Percentiles rank a stretch among this genome's conserved stretches.
Conservation (phyloP, 1,139 yeast genomes). For the Taphrina deformans region DNA sequence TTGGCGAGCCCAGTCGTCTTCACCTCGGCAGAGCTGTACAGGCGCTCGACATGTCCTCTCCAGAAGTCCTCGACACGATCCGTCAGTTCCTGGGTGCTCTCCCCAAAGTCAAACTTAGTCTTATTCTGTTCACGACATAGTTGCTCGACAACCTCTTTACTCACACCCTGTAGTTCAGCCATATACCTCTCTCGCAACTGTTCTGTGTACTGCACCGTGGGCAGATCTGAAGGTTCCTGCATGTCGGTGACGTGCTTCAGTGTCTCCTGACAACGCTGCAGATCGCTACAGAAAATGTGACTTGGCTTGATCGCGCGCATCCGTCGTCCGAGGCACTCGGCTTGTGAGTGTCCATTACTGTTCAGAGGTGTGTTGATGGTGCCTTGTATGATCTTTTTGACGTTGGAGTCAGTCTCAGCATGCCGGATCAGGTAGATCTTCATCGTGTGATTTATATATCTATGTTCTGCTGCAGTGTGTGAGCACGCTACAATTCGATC, state of each 20-base stretch:
- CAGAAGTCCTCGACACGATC: slow-evolving; percentile 17
- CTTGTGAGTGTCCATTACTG: slow-evolving; percentile 17
- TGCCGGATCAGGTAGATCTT: slow-evolving; percentile 22
- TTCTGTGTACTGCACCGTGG: slow-evolving; percentile 8
- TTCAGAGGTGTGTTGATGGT: slow-evolving; percentile 25
- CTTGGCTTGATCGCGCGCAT: background rate
- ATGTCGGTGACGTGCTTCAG: slow-evolving; percentile 16
- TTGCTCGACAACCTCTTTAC: slow-evolving; percentile 21
- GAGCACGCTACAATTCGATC: background rate
- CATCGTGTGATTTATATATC: background rate
- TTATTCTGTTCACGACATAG: slow-evolving; percentile 19
- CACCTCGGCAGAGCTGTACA: background rate
- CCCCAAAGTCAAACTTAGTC: slow-evolving; percentile 29
- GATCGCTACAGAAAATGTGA: slow-evolving; percentile 14
- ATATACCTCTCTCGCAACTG: slow-evolving; percentile 20
- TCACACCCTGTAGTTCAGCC: slow-evolving; percentile 32
- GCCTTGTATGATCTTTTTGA: slow-evolving; percentile 26
- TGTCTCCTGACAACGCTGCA: slow-evolving; percentile 24
- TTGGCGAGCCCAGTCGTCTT: background rate
- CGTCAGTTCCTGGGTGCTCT: slow-evolving; percentile 8
- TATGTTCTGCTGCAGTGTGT: background rate
- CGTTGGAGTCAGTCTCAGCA: slow-evolving; percentile 28
- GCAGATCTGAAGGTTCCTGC: background rate
- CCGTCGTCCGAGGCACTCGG: slow-evolving; percentile 14
- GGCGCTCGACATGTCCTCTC: slow-evolving; percentile 12